Evolutionary conservation across 371 early-diverging fungal genomes (phyloP).

Genomic region (Conidiobolus incongruus): DNA sequence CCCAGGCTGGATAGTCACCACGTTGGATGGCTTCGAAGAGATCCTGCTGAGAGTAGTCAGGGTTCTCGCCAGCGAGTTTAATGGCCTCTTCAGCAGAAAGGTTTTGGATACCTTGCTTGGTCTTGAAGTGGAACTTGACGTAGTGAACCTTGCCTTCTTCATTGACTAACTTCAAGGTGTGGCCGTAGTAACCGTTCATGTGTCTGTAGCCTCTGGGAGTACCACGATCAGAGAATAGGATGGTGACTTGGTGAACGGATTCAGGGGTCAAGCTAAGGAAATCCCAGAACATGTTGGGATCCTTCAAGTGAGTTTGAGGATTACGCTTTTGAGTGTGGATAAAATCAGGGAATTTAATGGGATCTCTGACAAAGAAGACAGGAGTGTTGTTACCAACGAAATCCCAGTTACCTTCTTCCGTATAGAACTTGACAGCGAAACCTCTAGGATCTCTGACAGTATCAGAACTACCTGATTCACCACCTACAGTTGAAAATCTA

Average conservation of each 20-base stretch:
- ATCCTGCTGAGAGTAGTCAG: slow-evolving; percentile 33
- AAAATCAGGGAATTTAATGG: slow-evolving; percentile 38
- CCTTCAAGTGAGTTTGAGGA: slow-evolving; percentile 24
- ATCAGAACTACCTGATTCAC: slow-evolving; percentile 29
- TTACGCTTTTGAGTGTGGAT: slow-evolving; percentile 40
- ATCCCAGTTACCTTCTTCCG: slow-evolving; percentile 47
- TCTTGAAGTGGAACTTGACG: slow-evolving; percentile 51
- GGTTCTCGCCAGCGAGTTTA: slow-evolving; percentile 23
- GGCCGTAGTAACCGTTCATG: slow-evolving; percentile 35
- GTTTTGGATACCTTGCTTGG: slow-evolving; percentile 38
- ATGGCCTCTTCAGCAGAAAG: slow-evolving; percentile 24
- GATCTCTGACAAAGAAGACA: slow-evolving; percentile 36
- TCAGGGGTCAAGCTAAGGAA: slow-evolving; percentile 36
- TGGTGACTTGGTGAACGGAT: slow-evolving; percentile 36
- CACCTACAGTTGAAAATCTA: slow-evolving; percentile 43
- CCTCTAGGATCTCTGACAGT: slow-evolving; percentile 36
- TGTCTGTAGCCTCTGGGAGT: slow-evolving; percentile 33
- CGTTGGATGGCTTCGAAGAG: slow-evolving; percentile 29
- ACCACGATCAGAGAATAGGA: slow-evolving; percentile 38
- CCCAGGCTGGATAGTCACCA: slow-evolving; percentile 36
- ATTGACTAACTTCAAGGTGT: slow-evolving; percentile 34
- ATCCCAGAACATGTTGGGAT: slow-evolving; percentile 35
- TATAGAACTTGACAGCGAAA: slow-evolving; percentile 45
- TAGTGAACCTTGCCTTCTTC: slow-evolving; percentile 22
- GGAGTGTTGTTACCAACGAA: slow-evolving; percentile 44